phyloP scores from a whole-genome alignment of 2,329 filamentous ascomycete genomes.

The Sclerotinia borealis region DNA sequence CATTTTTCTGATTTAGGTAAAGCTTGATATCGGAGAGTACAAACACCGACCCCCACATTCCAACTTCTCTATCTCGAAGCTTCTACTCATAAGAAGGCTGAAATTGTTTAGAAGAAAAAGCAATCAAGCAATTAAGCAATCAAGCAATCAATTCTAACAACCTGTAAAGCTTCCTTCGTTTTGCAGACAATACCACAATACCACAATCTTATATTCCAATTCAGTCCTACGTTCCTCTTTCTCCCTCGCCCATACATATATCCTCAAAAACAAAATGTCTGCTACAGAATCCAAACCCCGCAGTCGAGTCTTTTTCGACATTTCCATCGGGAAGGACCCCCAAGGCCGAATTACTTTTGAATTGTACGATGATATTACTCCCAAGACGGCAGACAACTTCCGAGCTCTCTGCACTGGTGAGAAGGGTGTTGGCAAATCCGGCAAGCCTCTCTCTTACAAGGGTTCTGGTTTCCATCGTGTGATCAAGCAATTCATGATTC shows the following conservation, averaged over 20 bases:
- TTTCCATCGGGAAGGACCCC: slow-evolving; percentile 68
- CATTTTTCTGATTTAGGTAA: slow-evolving; percentile 1
- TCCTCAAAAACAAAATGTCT: slow-evolving; percentile 32
- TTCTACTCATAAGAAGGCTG: slow-evolving; percentile 9
- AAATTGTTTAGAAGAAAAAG: background rate
- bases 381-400: slow-evolving; percentile 96
- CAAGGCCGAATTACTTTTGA: slow-evolving; percentile 81
- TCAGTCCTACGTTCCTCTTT: background rate
- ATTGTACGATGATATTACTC: slow-evolving; percentile 70
- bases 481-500: slow-evolving; percentile 98
- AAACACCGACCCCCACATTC: slow-evolving; percentile 14
- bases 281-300: slow-evolving; percentile 31
- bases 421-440: slow-evolving; percentile 75
- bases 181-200: background rate
- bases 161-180: background rate
- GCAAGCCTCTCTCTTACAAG: slow-evolving; percentile 89
- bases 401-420: slow-evolving; percentile 90
- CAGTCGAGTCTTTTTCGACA: slow-evolving; percentile 87
- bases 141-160: background rate
- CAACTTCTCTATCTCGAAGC: slow-evolving; percentile 10
- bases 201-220: background rate
- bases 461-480: slow-evolving; percentile 89
- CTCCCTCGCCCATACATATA: slow-evolving; percentile 16
- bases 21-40: background rate
- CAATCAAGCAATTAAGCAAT: background rate